phyloP scores from a whole-genome alignment of 2,329 filamentous ascomycete species.

The Diaporthe batatas region DNA sequence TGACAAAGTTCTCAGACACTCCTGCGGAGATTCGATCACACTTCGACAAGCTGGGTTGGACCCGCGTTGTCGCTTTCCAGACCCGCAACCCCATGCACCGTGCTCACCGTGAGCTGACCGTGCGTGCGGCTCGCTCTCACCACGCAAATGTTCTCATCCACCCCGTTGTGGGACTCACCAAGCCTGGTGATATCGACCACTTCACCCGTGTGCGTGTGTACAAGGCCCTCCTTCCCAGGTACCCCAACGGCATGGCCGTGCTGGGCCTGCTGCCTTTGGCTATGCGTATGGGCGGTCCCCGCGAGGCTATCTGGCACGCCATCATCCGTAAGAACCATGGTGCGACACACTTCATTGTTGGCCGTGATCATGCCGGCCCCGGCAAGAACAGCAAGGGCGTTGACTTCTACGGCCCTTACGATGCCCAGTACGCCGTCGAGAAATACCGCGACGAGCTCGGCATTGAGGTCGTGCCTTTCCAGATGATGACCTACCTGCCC shows the following conservation, averaged over 20 bases:
- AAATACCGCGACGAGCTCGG: constrained; percentile 97
- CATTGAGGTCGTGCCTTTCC: constrained; percentile 99
- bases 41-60: constrained; percentile 99
- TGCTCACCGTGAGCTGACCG: constrained; percentile 96
- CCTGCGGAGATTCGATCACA: constrained; percentile 94
- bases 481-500: constrained; percentile 99
- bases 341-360: constrained; percentile 98
- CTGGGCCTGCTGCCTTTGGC: constrained; percentile 94
- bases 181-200: constrained; percentile 99
- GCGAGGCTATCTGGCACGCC: constrained; percentile 99
- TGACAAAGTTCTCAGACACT: constrained; percentile 70
- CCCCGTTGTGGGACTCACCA: constrained; percentile 97
- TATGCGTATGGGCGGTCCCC: constrained; percentile 99
- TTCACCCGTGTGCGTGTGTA: constrained; percentile 99
- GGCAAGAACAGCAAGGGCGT: constrained; percentile 98
- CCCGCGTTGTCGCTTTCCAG: constrained; percentile 98
- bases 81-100: constrained; percentile 99
- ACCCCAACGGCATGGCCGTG: constrained; percentile 99
- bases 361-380: constrained; percentile 96
- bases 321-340: constrained; percentile 99
- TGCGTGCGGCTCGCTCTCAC: constrained; percentile 93
- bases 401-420: constrained; percentile 98
- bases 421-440: constrained; percentile 95
- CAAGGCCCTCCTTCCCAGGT: constrained; percentile 94
- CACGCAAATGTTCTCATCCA: constrained; percentile 99